Evolutionary conservation across 2,329 filamentous ascomycete genomes (phyloP).

Genomic region (Diaporthe citrichinensis): DNA sequence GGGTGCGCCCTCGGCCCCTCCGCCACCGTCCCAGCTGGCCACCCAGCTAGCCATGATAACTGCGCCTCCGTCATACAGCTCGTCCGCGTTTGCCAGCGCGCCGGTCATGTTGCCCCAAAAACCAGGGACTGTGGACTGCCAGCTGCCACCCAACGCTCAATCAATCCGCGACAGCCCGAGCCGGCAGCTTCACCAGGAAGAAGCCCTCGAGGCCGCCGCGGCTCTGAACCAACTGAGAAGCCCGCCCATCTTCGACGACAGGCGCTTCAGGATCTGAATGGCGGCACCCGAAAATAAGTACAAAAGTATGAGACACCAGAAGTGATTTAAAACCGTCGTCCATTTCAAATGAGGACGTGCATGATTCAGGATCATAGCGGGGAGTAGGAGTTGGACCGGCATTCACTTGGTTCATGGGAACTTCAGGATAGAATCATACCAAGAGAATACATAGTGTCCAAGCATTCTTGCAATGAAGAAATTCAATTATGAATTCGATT

Average conservation of each 20-base stretch:
- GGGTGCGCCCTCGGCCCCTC: neutral
- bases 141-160: neutral
- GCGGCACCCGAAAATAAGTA: neutral
- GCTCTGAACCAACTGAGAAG: slow-evolving; percentile 37
- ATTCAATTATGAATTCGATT: neutral
- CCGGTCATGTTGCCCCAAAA: neutral
- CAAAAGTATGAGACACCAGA: neutral
- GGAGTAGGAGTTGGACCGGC: neutral
- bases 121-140: neutral
- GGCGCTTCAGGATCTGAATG: slow-evolving; percentile 26
- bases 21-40: slow-evolving; percentile 23
- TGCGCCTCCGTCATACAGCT: slow-evolving; percentile 8
- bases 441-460: slow-evolving; percentile 12
- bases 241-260: slow-evolving; percentile 31
- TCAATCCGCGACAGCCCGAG: slow-evolving; percentile 33
- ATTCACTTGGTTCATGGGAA: neutral
- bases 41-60: slow-evolving; percentile 31
- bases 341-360: neutral
- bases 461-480: slow-evolving; percentile 5
- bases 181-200: slow-evolving; percentile 37
- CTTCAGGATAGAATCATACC: slow-evolving; percentile 10
- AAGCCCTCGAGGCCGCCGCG: slow-evolving; percentile 37
- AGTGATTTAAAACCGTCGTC: neutral
- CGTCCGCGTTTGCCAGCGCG: neutral
- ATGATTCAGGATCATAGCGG: slow-evolving; percentile 3